These are phyloP conservation scores for Fallopia convolvulus DNA, from an alignment of 148 eudicot species.

Conservation along the genomic window DNA sequence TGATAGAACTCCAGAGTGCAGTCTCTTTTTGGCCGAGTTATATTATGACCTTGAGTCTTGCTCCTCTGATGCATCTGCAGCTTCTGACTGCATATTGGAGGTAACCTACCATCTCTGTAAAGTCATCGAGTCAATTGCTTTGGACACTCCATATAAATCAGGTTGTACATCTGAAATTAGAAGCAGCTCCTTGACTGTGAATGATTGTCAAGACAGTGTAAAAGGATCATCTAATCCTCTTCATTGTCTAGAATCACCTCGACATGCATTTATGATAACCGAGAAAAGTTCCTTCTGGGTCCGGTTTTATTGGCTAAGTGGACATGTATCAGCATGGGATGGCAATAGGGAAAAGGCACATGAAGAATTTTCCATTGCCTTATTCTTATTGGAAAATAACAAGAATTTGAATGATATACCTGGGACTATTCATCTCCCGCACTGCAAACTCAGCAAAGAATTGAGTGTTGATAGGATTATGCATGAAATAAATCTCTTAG, in stretches of 20 bases:
- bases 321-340: conserved; percentile 62
- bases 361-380: conserved; percentile 55
- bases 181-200: conserved; percentile 15
- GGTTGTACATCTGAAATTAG: conserved; percentile 23
- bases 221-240: conserved; percentile 25
- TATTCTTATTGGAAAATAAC: conserved; percentile 50
- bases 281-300: conserved; percentile 70
- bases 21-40: conserved; percentile 87
- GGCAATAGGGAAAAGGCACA: conserved; percentile 71
- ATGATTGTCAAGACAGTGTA: conserved; percentile 23
- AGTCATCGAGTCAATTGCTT: conserved; percentile 68
- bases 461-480: conserved; percentile 54
- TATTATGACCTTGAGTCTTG: conserved; percentile 66
- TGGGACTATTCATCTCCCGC: conserved; percentile 56
- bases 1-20: conserved; percentile 72
- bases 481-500: conserved; percentile 68
- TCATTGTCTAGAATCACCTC: conserved; percentile 19
- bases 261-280: conserved; percentile 28
- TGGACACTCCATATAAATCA: conserved; percentile 39
- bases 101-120: conserved; percentile 78
- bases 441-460: conserved; percentile 59
- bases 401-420: conserved; percentile 41
- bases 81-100: conserved; percentile 50
- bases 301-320: conserved; percentile 85
- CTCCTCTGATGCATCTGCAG: conserved; percentile 43